Conservation (phyloP, 1,284 basidiomycete genomes). For the Ustilago nuda region DNA sequence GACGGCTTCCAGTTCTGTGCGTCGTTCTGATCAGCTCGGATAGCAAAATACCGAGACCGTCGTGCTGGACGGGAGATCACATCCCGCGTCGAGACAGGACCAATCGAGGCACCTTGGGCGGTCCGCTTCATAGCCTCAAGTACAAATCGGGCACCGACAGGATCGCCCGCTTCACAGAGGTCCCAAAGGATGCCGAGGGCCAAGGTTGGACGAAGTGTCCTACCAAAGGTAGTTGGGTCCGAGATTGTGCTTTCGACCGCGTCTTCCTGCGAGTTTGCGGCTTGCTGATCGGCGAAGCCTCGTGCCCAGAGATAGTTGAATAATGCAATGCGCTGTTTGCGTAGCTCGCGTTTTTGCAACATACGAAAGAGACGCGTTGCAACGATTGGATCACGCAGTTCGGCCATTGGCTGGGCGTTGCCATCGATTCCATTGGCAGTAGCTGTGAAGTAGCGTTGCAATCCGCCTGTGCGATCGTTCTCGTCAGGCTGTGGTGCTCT, state of each 20-base stretch:
- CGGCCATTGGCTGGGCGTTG: background rate
- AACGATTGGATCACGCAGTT: conserved; percentile 11
- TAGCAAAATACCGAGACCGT: background rate
- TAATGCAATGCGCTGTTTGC: conserved; percentile 19
- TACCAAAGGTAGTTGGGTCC: conserved; percentile 17
- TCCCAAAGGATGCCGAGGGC: conserved; percentile 23
- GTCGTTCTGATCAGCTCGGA: background rate
- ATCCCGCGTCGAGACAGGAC: background rate
- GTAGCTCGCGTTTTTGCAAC: background rate
- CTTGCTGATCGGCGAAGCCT: conserved; percentile 12
- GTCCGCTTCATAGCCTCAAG: conserved; percentile 35
- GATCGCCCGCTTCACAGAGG: conserved; percentile 20
- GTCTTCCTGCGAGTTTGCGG: background rate
- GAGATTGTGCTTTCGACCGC: background rate
- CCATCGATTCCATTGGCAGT: conserved; percentile 8
- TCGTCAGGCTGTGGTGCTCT: conserved; percentile 14
- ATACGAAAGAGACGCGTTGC: conserved; percentile 1
- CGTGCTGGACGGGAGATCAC: conserved; percentile 8
- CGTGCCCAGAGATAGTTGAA: conserved; percentile 48
- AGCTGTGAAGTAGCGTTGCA: conserved; percentile 17
- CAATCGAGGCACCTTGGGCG: background rate
- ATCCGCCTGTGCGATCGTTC: background rate
- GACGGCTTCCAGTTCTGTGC: conserved; percentile 22
- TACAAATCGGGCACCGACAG: conserved; percentile 24
- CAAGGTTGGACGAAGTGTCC: conserved; percentile 2